A percentile compares a stretch with the other conserved stretches of the same genome.
phyloP scores from a whole-genome alignment of 2,329 filamentous ascomycete genomes.

The Hypoxylon sp. region DNA sequence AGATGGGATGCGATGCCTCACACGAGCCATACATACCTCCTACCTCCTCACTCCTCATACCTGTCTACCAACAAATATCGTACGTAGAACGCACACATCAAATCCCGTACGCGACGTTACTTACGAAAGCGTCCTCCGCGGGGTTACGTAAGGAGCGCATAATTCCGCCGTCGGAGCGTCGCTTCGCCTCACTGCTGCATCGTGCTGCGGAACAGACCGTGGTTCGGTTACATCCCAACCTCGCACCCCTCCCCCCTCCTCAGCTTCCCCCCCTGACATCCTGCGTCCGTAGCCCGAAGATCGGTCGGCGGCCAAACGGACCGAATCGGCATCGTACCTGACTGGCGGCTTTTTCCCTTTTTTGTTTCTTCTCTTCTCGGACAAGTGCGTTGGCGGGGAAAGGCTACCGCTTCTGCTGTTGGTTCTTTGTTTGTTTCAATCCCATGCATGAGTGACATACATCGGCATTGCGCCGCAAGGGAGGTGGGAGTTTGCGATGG shows the following conservation, averaged over 20 bases:
- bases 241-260: neutral
- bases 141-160: slow-evolving; percentile 9
- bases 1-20: neutral
- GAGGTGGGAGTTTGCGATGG: neutral
- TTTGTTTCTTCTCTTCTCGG: slow-evolving; percentile 1
- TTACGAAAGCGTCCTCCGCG: neutral
- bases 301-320: slow-evolving; percentile 15
- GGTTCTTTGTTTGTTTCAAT: slow-evolving; percentile 10
- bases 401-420: slow-evolving; percentile 9
- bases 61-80: neutral
- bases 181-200: neutral
- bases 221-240: slow-evolving; percentile 16
- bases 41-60: neutral
- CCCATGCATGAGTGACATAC: slow-evolving; percentile 16
- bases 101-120: neutral
- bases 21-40: neutral
- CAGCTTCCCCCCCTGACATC: neutral
- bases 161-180: slow-evolving; percentile 2
- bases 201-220: slow-evolving; percentile 3
- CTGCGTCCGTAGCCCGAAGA: slow-evolving; percentile 21
- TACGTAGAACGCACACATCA: no score
- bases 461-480: slow-evolving; percentile 17
- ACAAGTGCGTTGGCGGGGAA: slow-evolving; percentile 4
- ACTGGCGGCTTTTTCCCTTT: neutral
- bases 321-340: slow-evolving; percentile 30